These are phyloP conservation scores for Penicillium salamii DNA, from an alignment of 495 filamentous ascomycete genomes.

Conservation along the genomic window DNA sequence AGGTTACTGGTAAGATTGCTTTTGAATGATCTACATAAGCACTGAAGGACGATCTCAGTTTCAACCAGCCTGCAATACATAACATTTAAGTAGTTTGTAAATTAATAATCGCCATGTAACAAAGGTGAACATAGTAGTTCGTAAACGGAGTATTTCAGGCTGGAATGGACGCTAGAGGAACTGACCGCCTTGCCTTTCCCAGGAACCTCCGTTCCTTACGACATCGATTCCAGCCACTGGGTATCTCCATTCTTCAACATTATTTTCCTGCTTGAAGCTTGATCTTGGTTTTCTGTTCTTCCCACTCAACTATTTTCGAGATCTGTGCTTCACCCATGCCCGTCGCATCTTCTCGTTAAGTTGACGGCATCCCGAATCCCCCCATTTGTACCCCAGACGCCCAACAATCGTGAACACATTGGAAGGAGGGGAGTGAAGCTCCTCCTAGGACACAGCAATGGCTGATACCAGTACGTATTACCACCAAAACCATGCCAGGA, in stretches of 20 bases:
- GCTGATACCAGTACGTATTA: constrained; percentile 37
- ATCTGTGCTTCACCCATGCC: constrained; percentile 32
- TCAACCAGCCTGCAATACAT: no score
- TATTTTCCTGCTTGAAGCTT: constrained; percentile 9
- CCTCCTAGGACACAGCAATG: constrained; percentile 37
- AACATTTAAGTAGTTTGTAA: no score
- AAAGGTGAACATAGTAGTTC: no score
- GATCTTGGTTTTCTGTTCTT: constrained; percentile 3
- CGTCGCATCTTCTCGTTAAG: constrained; percentile 27
- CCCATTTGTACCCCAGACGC: constrained; percentile 16
- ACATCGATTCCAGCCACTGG: constrained; percentile 26
- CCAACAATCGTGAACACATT: constrained; percentile 20
- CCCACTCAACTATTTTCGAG: constrained; percentile 4
- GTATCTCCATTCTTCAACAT: constrained; percentile 13
- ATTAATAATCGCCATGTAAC: no score
- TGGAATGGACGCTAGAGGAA: constrained; percentile 25
- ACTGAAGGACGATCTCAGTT: no score
- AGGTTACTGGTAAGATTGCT: no score
- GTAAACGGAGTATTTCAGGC: no score
- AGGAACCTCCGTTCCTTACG: constrained; percentile 17
- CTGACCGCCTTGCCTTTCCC: constrained; percentile 25
- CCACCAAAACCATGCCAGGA: neutral
- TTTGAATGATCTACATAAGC: no score
- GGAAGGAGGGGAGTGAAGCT: constrained; percentile 32
- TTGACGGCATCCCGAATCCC: constrained; percentile 20